Evolutionary conservation across 2,329 filamentous ascomycete genomes (phyloP), one percentile per base, ranked within the genome.

Genomic region (Tolypocladium amazonense): DNA sequence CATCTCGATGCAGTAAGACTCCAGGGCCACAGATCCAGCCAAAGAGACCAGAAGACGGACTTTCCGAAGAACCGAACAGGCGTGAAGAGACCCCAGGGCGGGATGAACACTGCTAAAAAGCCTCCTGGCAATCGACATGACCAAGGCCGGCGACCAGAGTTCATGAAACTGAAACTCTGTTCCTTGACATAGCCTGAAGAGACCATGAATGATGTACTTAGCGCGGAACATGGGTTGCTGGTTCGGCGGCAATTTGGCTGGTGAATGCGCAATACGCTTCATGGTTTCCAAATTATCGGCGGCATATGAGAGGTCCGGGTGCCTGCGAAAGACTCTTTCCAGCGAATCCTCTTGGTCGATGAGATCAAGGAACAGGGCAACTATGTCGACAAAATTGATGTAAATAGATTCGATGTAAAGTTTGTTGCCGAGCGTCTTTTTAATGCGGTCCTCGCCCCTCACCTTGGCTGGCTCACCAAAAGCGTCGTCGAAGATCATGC

Each of bases 1-100:
- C 89, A 97, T 94, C 71, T 99, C 90, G 18, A 97, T 72, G 14
- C 91, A 89, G 69, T 97, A 97, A 0, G 88, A 89, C 47, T 84
- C 77, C 30, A 88, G 78, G n/a, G 89, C 89, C 57, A 86, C 80
- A 0, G 83, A 71, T 0, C 91, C 92, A 33, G 91, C 88, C 54
- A 97, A 76, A 61, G 86, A 88, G 33, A 97, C 81, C 20, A 97
- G 75, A 11, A 97, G 83, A 39, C 92, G 83, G 55, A 97, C 81
- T 69, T 95, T 96, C 45, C 92, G 87, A 57, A 99, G 81, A 4
- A 96, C 86, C 1, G 91, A 88, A 70, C 91, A 94, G 43, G 90
- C 88, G 71, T 97, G 89, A 6, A 97, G 77, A 25, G 94, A 89
- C 0, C 94, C 95, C 7, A 97, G 77, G 0, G 92, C 89, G 25